These are phyloP conservation scores for Mrakia blollopis DNA, from an alignment of 768 basidiomycete species.

Conservation along the genomic window DNA sequence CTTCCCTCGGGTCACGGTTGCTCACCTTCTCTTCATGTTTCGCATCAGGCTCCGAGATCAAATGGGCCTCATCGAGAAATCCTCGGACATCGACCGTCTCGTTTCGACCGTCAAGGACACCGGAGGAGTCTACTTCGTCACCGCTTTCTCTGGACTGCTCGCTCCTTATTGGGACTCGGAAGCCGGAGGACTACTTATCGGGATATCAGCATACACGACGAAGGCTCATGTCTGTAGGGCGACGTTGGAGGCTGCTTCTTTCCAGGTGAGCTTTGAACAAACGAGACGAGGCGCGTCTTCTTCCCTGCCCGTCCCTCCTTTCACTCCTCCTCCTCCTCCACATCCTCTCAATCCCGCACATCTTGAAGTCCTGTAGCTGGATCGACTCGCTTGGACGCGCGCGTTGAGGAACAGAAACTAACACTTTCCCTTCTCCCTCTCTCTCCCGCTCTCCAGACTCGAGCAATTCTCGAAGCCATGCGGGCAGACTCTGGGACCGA, in stretches of 20 bases:
- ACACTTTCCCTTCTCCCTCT: not conserved
- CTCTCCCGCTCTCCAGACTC: slow-evolving; percentile 58
- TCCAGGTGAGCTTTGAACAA: slow-evolving; percentile 40
- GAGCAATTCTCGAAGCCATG: slow-evolving; percentile 93
- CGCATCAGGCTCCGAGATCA: slow-evolving; percentile 73
- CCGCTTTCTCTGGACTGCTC: slow-evolving; percentile 80
- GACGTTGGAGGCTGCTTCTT: slow-evolving; percentile 91
- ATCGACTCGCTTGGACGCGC: no score
- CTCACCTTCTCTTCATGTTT: not conserved
- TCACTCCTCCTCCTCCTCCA: not conserved
- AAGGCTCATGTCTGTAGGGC: slow-evolving; percentile 83
- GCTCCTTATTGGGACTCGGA: slow-evolving; percentile 91
- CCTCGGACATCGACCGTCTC: slow-evolving; percentile 76
- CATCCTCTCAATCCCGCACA: not conserved
- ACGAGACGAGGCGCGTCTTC: no score
- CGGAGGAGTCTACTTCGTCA: slow-evolving; percentile 59
- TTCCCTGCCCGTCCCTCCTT: not conserved
- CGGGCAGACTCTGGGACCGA: slow-evolving; percentile 67
- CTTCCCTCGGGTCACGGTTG: not conserved
- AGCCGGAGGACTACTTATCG: slow-evolving; percentile 80
- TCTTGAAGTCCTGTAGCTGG: no score
- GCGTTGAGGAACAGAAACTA: no score
- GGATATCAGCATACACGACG: slow-evolving; percentile 69
- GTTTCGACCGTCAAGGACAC: slow-evolving; percentile 70
- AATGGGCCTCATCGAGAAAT: slow-evolving; percentile 71